Base-by-base conservation (phyloP, 768 basidiomycete genomes). In the Phallus indusiatus region DNA sequence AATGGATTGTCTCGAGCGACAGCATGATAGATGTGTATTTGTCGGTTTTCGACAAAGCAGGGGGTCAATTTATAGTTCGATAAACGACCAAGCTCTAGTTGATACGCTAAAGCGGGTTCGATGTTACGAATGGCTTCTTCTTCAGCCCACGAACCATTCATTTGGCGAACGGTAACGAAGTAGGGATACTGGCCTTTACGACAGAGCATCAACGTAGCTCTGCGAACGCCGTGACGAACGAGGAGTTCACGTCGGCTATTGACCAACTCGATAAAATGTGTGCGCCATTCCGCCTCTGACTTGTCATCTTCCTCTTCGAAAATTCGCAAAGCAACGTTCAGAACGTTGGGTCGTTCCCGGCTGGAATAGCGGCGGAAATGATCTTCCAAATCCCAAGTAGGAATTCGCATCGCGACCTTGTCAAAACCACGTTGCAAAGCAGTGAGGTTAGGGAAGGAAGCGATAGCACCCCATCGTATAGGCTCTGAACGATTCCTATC, bases 101-200 rank as follows among this genome's bases (percentile, higher is more conserved):
- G 96, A 83, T 91, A 97, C 33, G 96, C 96, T 47, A 98, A 79
- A 22, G 96, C 96, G 20, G 96, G 96, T 70, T 99, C 96, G 61
- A 96, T 94, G 75, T 98, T 96, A 70, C 96, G 88, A 70, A 99
- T 95, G 14, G 94, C 87, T 70, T 92, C 84, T 70, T 98, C 92
- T 78, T 99, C 96, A 53, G 77, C 81, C 96, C 96, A 99, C 16
- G 72, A 70, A 14, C 81, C 84, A 47, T 82, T 79, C 61, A 77
- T 74, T 54, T 86, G 82, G 58, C 95, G 86, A 16, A 98, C 74
- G 53, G 96, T 98, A 76, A 85, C 92, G 79, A 94, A 98, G 67
- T 88, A 82, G 6, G 96, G 96, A 71, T 98, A 98, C 70, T 89
- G 85, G 53, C 88, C 87, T 59, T 81, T 85, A 53, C 91, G 86